Conservation (phyloP, 2,329 filamentous ascomycete species). For the Zymoseptoria passerinii region DNA sequence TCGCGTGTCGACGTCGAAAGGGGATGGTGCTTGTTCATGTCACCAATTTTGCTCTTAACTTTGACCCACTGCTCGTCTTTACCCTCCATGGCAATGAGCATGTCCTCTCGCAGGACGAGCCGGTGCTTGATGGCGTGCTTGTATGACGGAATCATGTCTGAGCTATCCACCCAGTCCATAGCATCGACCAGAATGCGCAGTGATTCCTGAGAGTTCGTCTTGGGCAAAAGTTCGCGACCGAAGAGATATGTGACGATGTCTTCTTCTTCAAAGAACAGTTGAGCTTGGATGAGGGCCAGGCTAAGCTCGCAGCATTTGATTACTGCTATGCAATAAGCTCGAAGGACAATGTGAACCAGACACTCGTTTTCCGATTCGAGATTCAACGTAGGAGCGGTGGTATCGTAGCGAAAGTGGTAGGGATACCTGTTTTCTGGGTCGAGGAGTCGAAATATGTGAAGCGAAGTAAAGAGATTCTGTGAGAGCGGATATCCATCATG, state of each 20-base stretch:
- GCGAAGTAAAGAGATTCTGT: constrained; percentile 86
- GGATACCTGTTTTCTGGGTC: constrained; percentile 47
- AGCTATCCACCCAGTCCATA: constrained; percentile 39
- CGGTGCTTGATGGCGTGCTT: constrained; percentile 35
- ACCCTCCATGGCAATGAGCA: constrained; percentile 44
- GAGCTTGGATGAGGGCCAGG: constrained; percentile 65
- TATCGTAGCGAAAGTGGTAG: constrained; percentile 36
- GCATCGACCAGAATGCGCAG: constrained; percentile 48
- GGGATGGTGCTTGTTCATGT: constrained; percentile 51
- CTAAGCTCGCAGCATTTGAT: constrained; percentile 77
- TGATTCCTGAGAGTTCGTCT: constrained; percentile 52
- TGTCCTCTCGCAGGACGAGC: constrained; percentile 56
- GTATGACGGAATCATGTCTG: constrained; percentile 7
- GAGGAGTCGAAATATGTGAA: constrained; percentile 79
- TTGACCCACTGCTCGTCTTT: constrained; percentile 30
- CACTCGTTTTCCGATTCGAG: constrained; percentile 1
- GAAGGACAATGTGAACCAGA: constrained; percentile 56
- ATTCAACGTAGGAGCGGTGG: constrained; percentile 35
- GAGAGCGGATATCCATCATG: constrained; percentile 92
- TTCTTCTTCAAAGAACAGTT: constrained; percentile 95
- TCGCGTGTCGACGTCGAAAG: constrained; percentile 60
- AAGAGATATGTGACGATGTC: constrained; percentile 94
- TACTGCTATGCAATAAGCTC: constrained; percentile 77
- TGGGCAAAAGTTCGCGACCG: constrained; percentile 64
- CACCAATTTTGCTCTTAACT: constrained; percentile 21